Conservation (phyloP, 2,329 filamentous ascomycete genomes). For the Furcasterigmium sp. region DNA sequence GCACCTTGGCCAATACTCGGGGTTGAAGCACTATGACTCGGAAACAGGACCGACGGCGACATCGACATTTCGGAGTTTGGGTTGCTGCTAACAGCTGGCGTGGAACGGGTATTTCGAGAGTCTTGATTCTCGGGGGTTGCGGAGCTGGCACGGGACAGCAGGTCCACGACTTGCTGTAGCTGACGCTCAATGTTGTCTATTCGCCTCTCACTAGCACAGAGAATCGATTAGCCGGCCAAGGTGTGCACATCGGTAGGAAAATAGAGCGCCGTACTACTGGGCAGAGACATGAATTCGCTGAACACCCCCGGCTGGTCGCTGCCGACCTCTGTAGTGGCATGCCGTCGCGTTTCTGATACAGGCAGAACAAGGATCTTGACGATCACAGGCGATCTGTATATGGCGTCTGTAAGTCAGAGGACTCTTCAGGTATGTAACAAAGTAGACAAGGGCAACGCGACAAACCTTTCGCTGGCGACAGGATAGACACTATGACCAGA, state of each 20-base stretch:
- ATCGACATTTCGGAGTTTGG: neutral
- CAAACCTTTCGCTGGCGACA: conserved; percentile 8
- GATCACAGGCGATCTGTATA: conserved; percentile 6
- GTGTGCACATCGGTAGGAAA: neutral
- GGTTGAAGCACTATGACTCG: conserved; percentile 13
- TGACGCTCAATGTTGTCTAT: conserved; percentile 6
- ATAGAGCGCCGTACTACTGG: conserved; percentile 6
- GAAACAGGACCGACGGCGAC: conserved; percentile 1
- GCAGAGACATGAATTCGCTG: conserved; percentile 7
- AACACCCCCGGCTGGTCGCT: conserved; percentile 1
- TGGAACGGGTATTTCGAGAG: conserved; percentile 2
- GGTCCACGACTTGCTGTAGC: conserved; percentile 4
- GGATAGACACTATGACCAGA: conserved; percentile 6
- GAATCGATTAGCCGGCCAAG: neutral
- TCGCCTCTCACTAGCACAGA: conserved; percentile 2
- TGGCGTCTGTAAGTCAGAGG: neutral
- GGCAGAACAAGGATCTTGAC: conserved; percentile 6
- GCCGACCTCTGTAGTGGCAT: conserved; percentile 4
- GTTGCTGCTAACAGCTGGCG: neutral
- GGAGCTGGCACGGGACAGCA: neutral
- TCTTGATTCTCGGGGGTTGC: conserved; percentile 5
- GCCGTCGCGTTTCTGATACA: conserved; percentile 1
- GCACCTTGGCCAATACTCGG: conserved; percentile 13
- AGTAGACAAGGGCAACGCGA: neutral
- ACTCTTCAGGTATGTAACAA: no score